Percentiles rank a stretch among this genome's conserved stretches.
Evolutionary conservation across 306 rosid genomes (phyloP).

Genomic region (Medicago truncatula): MtrunA17r5.0-ANR NC_053046.1:28486001-28486500

Average conservation of each 20-base stretch:
- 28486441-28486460: constrained; percentile 84
- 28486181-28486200: too few relatives aligned
- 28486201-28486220: neutral
- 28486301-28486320: constrained; percentile 14
- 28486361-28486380: constrained; percentile 31
- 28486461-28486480: constrained; percentile 62
- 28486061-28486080: too few relatives aligned
- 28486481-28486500: constrained; percentile 89
- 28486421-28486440: neutral
- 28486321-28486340: constrained; percentile 21
- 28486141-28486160: neutral
- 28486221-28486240: neutral
- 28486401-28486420: constrained; percentile 9
- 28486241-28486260: constrained; percentile 16
- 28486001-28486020: too few relatives aligned
- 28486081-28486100: too few relatives aligned
- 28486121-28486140: too few relatives aligned
- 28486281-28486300: constrained; percentile 12
- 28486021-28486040: too few relatives aligned
- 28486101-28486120: too few relatives aligned
- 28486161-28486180: neutral
- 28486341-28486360: constrained; percentile 18
- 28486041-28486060: too few relatives aligned
- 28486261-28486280: neutral
- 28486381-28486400: constrained; percentile 38